phyloP scores from a whole-genome alignment of 352 stramenopile genomes.

The Globisporangium iwayamae region DNA sequence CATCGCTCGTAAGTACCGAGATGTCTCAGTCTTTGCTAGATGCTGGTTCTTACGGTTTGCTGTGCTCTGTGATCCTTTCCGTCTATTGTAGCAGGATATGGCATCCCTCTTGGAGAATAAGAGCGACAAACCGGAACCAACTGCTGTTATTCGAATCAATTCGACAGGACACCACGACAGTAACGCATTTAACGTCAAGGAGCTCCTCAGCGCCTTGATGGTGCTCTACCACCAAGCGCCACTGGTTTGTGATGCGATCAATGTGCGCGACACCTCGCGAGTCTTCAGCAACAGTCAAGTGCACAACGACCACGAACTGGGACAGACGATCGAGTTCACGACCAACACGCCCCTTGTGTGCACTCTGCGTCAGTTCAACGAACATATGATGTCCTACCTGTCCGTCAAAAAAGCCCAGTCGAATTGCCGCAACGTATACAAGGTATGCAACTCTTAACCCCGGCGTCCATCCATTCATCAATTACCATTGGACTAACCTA shows the following conservation, averaged over 20 bases:
- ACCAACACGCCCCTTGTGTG: background rate
- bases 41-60: too few relatives aligned
- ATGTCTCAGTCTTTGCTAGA: background rate
- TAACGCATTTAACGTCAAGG: background rate
- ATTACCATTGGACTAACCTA: too few relatives aligned
- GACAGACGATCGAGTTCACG: constrained; percentile 1
- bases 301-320: constrained; percentile 1
- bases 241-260: background rate
- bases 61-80: too few relatives aligned
- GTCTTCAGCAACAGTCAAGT: constrained; percentile 13
- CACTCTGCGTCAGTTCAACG: background rate
- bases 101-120: too few relatives aligned
- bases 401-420: background rate
- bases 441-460: background rate
- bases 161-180: too few relatives aligned
- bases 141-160: too few relatives aligned
- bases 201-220: background rate
- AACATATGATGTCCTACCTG: background rate
- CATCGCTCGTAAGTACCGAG: background rate
- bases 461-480: too few relatives aligned
- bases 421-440: background rate
- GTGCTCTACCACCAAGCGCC: background rate
- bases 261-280: background rate
- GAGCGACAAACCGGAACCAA: too few relatives aligned
- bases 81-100: too few relatives aligned